Percentiles rank a stretch among this genome's conserved stretches.
Evolutionary conservation across 1,284 basidiomycete genomes (phyloP).

Genomic region (Fomitopsis betulina): DNA sequence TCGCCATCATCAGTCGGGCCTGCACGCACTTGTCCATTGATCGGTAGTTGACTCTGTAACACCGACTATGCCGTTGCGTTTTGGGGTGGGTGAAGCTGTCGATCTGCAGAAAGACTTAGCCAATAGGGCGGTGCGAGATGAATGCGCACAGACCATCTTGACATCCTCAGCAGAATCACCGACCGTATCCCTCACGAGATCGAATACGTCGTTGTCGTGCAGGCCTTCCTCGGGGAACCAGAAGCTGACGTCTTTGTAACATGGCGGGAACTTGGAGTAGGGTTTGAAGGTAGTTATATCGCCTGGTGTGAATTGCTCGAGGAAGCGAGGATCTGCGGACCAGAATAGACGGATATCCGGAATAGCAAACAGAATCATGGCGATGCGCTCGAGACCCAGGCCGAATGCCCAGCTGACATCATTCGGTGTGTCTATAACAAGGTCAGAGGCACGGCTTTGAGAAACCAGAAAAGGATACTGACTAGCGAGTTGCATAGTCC

Average conservation of each 20-base stretch:
- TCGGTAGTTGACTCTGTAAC: constrained; percentile 92
- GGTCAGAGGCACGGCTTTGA: background rate
- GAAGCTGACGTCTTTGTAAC: constrained; percentile 90
- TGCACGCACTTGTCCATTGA: constrained; percentile 85
- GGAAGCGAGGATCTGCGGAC: constrained; percentile 87
- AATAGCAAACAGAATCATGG: constrained; percentile 96
- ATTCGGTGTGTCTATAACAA: constrained; percentile 58
- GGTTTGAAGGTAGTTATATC: constrained; percentile 78
- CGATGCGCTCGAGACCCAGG: constrained; percentile 94
- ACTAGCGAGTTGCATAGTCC: constrained; percentile 86
- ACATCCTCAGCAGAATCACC: constrained; percentile 94
- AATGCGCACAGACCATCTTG: constrained; percentile 53
- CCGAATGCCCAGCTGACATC: constrained; percentile 99
- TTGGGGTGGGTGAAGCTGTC: constrained; percentile 93
- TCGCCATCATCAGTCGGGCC: background rate
- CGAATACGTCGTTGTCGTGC: constrained; percentile 97
- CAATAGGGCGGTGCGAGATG: background rate
- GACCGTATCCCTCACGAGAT: constrained; percentile 88
- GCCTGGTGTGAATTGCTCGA: constrained; percentile 80
- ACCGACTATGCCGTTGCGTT: constrained; percentile 74
- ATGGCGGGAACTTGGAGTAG: constrained; percentile 88
- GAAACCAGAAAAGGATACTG: constrained; percentile 28
- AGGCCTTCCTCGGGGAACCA: constrained; percentile 68
- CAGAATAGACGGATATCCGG: constrained; percentile 99
- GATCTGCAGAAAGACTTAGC: constrained; percentile 50